Evolutionary conservation across 2,329 filamentous ascomycete genomes (phyloP).

Genomic region (Pseudofabraea citricarpa): DNA sequence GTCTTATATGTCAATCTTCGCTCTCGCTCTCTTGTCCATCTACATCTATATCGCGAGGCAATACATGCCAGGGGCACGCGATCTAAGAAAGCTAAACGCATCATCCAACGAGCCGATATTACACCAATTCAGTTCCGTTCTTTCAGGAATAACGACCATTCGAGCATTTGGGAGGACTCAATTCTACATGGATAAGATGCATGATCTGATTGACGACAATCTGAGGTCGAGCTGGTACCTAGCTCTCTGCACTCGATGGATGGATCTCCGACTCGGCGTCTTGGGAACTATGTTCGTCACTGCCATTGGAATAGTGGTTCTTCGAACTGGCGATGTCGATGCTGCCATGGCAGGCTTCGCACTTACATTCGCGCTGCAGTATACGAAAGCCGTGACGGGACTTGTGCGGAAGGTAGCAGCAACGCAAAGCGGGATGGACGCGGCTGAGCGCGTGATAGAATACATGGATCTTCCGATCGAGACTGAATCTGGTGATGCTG

Average conservation of each 20-base stretch:
- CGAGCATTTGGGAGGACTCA: slow-evolving; percentile 67
- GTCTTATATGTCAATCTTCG: slow-evolving; percentile 58
- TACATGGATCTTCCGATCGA: slow-evolving; percentile 66
- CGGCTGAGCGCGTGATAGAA: slow-evolving; percentile 68
- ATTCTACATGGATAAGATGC: slow-evolving; percentile 66
- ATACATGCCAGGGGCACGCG: slow-evolving; percentile 66
- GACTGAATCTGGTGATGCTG: slow-evolving; percentile 50
- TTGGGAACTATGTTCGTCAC: slow-evolving; percentile 65
- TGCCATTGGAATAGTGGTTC: slow-evolving; percentile 57
- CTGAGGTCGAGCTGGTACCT: slow-evolving; percentile 52
- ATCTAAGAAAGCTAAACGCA: slow-evolving; percentile 73
- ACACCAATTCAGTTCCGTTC: slow-evolving; percentile 69
- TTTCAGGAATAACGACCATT: slow-evolving; percentile 70
- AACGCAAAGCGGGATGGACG: slow-evolving; percentile 72
- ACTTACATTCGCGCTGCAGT: slow-evolving; percentile 66
- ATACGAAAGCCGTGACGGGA: slow-evolving; percentile 57
- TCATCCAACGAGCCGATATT: slow-evolving; percentile 75
- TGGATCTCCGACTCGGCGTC: slow-evolving; percentile 66
- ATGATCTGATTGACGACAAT: slow-evolving; percentile 57
- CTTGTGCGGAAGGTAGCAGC: slow-evolving; percentile 60
- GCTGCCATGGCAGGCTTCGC: slow-evolving; percentile 70
- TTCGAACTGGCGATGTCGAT: slow-evolving; percentile 54
- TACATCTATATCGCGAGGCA: slow-evolving; percentile 52
- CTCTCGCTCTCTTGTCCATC: slow-evolving; percentile 50
- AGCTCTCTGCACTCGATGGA: slow-evolving; percentile 67